Percentiles rank a stretch among this genome's conserved stretches.
Conservation (phyloP, 495 filamentous ascomycete genomes). For the Tuber umbilicatum region DNA sequence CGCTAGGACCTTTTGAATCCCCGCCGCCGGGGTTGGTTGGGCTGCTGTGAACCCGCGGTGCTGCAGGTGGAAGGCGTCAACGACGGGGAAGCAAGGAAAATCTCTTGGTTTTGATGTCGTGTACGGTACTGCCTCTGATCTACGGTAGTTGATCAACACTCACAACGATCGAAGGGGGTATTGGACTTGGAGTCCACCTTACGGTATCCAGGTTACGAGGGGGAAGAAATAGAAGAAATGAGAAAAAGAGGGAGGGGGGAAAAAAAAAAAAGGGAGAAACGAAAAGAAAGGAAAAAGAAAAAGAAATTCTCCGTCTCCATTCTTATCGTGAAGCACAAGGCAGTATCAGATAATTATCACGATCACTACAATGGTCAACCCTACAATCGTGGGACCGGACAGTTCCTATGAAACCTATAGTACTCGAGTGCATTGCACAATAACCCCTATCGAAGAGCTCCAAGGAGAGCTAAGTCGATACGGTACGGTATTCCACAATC, state of each 20-base stretch:
- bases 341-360: background rate
- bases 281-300: background rate
- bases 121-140: background rate
- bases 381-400: background rate
- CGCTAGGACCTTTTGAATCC: constrained; percentile 19
- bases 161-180: background rate
- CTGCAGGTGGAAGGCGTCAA: constrained; percentile 1
- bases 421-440: background rate
- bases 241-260: background rate
- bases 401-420: background rate
- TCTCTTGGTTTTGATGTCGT: background rate
- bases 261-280: background rate
- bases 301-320: background rate
- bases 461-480: background rate
- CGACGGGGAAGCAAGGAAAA: background rate
- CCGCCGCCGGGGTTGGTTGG: background rate
- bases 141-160: background rate
- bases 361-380: background rate
- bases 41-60: background rate
- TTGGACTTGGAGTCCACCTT: background rate
- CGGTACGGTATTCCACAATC: background rate
- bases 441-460: background rate
- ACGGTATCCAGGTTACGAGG: background rate
- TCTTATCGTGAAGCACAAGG: background rate
- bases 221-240: background rate